Base-by-base conservation (phyloP, 2,329 filamentous ascomycete species). In the Tolypocladium ovalisporum region DNA sequence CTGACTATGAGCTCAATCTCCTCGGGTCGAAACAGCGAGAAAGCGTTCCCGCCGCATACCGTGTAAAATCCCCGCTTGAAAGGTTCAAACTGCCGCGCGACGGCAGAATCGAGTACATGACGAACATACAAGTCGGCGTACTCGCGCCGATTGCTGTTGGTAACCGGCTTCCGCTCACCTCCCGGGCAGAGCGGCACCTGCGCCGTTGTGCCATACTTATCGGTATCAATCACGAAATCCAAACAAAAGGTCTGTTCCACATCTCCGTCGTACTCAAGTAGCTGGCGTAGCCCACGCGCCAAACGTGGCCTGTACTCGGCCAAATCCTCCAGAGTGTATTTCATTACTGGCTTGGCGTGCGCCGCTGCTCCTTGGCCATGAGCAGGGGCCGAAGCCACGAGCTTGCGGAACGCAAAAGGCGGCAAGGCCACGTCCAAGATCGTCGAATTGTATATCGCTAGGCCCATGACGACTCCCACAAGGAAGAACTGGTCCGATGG, bases 61-160 rank as follows among this genome's bases (percentile, higher is more conserved):
- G 89, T 95, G 70, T 90, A 97, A 72, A 97, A 97, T 1, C 92
- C 92, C 56, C 91, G 84, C 68, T 94, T 94, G 78, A 97, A 97
- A 0, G 92, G 91, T 68, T 96, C 90, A 62, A 95, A 97, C 67
- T 96, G 91, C 44, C 89, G 82, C 42, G 82, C 76, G 1, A 96
- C 88, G 1, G 89, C 82, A 8, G 80, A 85, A 65, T 96, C 90
- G 13, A 97, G 82, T 12, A 93, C 71, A 68, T 93, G 88, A 42
- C 85, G 83, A 12, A 96, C 82, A 67, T 96, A 96, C 2, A 90
- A 76, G 63, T 93, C 87, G 56, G 96, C 90, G 65, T 93, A 97
- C 65, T 96, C 91, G 61, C 84, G 83, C 34, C 90, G 82, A 64
- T 96, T 97, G 19, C 79, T 71, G 64, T 90, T 94, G n/a, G 89